Conservation (phyloP, 2,329 filamentous ascomycete species). For the Zarea fungicola region DNA sequence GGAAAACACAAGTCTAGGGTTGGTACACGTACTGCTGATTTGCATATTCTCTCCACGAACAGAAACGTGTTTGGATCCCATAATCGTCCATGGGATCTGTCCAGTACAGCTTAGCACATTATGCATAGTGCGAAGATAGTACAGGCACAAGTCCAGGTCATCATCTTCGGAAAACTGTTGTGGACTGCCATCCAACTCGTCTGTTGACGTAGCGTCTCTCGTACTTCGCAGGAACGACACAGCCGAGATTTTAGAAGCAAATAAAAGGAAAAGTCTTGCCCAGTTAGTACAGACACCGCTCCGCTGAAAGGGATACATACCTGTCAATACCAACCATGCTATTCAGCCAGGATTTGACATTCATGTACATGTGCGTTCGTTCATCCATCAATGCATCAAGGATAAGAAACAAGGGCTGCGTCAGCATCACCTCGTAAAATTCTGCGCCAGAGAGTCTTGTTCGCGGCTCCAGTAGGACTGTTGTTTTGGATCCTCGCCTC, state of each 20-base stretch:
- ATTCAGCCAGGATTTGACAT: conserved; percentile 76
- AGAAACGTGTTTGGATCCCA: conserved; percentile 54
- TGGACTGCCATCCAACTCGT: conserved; percentile 14
- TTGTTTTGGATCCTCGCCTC: conserved; percentile 41
- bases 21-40: conserved; percentile 44
- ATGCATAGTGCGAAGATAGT: conserved; percentile 70
- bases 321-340: conserved; percentile 58
- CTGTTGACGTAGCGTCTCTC: conserved; percentile 16
- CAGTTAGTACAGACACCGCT: neutral
- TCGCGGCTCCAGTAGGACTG: neutral
- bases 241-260: conserved; percentile 52
- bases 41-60: conserved; percentile 25
- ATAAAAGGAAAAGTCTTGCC: conserved; percentile 53
- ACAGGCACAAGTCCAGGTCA: conserved; percentile 70
- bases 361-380: conserved; percentile 67
- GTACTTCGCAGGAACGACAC: conserved; percentile 44
- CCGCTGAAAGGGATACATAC: conserved; percentile 33
- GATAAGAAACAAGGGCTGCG: conserved; percentile 73
- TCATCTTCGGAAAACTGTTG: conserved; percentile 46
- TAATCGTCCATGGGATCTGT: conserved; percentile 63
- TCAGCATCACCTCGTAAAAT: conserved; percentile 68
- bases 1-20: conserved; percentile 13
- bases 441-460: conserved; percentile 50
- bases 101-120: conserved; percentile 65
- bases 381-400: conserved; percentile 73